Percentiles rank a stretch among this genome's conserved stretches.
These are phyloP conservation scores for Lipomyces kockii DNA, from an alignment of 805 yeast genomes.

Conservation along the genomic window DNA sequence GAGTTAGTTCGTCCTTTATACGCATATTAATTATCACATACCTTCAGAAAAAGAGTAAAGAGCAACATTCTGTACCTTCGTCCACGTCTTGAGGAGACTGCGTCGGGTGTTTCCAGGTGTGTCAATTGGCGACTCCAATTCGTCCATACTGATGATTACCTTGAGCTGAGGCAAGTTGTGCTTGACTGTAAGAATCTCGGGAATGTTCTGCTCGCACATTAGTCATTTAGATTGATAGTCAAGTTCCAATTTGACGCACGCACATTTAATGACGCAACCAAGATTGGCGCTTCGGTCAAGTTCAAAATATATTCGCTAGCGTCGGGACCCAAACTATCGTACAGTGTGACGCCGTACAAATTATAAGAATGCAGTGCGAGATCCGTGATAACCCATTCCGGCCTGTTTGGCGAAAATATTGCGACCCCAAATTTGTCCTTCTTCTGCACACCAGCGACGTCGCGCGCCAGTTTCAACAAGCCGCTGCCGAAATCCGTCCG, in stretches of 20 bases:
- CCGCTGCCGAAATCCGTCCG: conserved; percentile 62
- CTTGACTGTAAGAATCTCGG: conserved; percentile 54
- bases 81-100: conserved; percentile 46
- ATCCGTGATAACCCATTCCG: conserved; percentile 74
- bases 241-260: neutral
- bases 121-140: conserved; percentile 42
- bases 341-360: conserved; percentile 57
- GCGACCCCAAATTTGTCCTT: conserved; percentile 56
- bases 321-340: conserved; percentile 61
- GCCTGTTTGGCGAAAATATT: conserved; percentile 60
- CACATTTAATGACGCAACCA: conserved; percentile 56
- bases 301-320: conserved; percentile 67
- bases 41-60: conserved; percentile 30
- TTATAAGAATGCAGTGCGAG: conserved; percentile 66
- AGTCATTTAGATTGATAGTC: neutral
- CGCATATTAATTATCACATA: neutral
- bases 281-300: conserved; percentile 65
- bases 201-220: conserved; percentile 48
- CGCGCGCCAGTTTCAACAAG: conserved; percentile 48
- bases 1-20: conserved; percentile 40
- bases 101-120: conserved; percentile 40
- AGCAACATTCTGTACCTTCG: conserved; percentile 12
- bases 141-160: conserved; percentile 62
- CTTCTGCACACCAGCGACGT: conserved; percentile 42
- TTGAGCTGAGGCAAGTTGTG: conserved; percentile 52